A percentile compares a stretch with the other conserved stretches of the same genome.
Conservation (phyloP, 352 stramenopile genomes). For the Pythium brachiatum region DNA sequence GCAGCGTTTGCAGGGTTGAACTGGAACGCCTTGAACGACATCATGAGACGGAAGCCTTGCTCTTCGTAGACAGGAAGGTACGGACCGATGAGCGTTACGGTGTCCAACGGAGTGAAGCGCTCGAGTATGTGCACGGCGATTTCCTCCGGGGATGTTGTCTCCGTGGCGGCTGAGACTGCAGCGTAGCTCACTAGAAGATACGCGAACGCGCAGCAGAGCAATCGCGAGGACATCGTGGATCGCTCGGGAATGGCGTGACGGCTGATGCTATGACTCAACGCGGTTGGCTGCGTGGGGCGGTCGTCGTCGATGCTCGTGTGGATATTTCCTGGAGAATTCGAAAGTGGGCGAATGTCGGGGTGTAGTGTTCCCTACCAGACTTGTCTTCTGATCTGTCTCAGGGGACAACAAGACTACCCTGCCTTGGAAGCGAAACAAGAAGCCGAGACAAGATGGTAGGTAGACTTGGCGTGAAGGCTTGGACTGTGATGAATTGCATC, state of each 20-base stretch:
- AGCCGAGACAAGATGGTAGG: neutral
- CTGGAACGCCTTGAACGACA: conserved; percentile 13
- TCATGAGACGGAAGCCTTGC: conserved; percentile 12
- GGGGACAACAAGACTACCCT: too few species aligned
- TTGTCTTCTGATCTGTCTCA: too few species aligned
- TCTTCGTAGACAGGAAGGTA: neutral
- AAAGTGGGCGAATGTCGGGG: too few species aligned
- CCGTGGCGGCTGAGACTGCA: neutral
- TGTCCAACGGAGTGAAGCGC: conserved; percentile 9
- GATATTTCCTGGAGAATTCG: too few species aligned
- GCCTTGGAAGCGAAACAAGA: too few species aligned
- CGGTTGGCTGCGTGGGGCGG: too few species aligned
- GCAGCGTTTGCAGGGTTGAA: neutral
- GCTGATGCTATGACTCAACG: neutral
- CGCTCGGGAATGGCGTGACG: neutral
- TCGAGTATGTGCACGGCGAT: conserved; percentile 15
- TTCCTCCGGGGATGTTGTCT: neutral
- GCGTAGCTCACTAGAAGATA: neutral
- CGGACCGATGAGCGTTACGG: conserved; percentile 3
- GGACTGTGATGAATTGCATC: too few species aligned
- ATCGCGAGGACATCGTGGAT: neutral
- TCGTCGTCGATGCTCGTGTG: too few species aligned
- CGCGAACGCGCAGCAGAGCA: neutral
- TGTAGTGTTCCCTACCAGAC: too few species aligned
- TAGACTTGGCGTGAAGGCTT: too few species aligned